These are phyloP conservation scores for Cladochytrium replicatum DNA, from an alignment of 192 early-diverging fungal species.

Conservation along the genomic window DNA sequence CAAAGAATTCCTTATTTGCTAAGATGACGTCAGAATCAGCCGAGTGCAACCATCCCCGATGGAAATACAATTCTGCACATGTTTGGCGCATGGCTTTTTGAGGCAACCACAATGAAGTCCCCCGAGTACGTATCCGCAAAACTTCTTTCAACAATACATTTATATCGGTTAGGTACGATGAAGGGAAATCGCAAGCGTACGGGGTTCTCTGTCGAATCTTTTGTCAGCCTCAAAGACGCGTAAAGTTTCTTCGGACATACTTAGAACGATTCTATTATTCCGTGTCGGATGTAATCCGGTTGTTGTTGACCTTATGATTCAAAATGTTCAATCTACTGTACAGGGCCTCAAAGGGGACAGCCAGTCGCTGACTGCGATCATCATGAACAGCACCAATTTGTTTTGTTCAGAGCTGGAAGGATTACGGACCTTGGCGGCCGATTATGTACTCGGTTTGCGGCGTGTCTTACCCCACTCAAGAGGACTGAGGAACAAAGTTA, in stretches of 20 bases:
- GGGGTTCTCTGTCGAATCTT: constrained; percentile 69
- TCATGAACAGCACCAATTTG: constrained; percentile 47
- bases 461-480: constrained; percentile 43
- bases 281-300: constrained; percentile 29
- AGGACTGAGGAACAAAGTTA: constrained; percentile 18
- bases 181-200: constrained; percentile 60
- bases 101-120: constrained; percentile 30
- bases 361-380: constrained; percentile 54
- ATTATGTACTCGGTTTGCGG: constrained; percentile 59
- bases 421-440: constrained; percentile 58
- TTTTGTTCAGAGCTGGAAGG: constrained; percentile 63
- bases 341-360: constrained; percentile 48
- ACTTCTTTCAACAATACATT: constrained; percentile 7
- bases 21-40: too few species aligned
- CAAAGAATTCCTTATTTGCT: too few species aligned
- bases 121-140: constrained; percentile 18
- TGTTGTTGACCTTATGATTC: constrained; percentile 1
- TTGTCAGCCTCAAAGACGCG: constrained; percentile 47
- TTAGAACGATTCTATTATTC: constrained; percentile 64
- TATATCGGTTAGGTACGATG: constrained; percentile 26
- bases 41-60: constrained; percentile 35
- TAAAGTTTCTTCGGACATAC: constrained; percentile 52
- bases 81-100: constrained; percentile 76
- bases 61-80: constrained; percentile 72
- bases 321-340: too few species aligned